These are phyloP conservation scores for Trichoderma polysporum DNA, from an alignment of 2,329 filamentous ascomycete species.

Conservation along the genomic window DNA sequence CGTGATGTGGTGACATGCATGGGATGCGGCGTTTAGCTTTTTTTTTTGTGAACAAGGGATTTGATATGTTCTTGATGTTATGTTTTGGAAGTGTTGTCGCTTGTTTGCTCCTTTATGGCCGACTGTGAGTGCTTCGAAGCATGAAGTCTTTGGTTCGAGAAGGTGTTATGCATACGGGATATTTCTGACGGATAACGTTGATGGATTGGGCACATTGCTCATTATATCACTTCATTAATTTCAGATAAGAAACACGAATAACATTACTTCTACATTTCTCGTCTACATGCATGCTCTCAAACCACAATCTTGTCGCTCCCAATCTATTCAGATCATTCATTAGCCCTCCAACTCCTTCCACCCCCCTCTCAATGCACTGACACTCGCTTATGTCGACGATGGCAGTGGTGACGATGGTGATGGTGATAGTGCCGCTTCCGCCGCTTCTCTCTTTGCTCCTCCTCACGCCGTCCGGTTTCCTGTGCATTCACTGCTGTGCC, in stretches of 20 bases:
- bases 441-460: not conserved
- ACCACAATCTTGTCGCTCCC: not conserved
- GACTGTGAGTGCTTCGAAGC: not conserved
- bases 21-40: not conserved
- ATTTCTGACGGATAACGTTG: not conserved
- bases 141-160: not conserved
- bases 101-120: not conserved
- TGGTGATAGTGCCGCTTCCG: not conserved
- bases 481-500: not conserved
- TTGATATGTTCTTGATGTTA: not conserved
- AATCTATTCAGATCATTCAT: not conserved
- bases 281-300: not conserved
- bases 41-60: not conserved
- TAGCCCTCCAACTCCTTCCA: too few relatives aligned
- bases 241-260: constrained; percentile 4
- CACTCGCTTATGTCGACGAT: constrained; percentile 1
- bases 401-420: not conserved
- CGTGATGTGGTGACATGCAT: not conserved
- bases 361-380: not conserved
- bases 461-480: not conserved
- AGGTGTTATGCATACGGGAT: too few relatives aligned
- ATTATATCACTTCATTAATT: not conserved
- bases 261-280: not conserved
- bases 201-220: not conserved
- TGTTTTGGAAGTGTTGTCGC: too few relatives aligned